Conservation (phyloP, 148 eudicot genomes). For the Vaccinium vitisidaea region DNA sequence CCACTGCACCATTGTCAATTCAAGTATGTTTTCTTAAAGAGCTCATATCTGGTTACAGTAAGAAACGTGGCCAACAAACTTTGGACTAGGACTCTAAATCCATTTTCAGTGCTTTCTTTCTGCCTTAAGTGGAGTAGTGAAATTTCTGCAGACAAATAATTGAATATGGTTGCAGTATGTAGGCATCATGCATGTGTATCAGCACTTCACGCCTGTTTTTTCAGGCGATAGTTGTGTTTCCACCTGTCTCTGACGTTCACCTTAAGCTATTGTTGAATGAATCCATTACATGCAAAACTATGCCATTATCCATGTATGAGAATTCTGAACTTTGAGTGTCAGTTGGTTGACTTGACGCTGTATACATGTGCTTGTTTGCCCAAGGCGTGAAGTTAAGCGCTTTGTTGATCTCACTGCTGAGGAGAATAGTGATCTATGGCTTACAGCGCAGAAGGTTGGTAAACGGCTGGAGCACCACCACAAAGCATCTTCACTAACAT, state of each 20-base stretch:
- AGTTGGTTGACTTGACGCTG: conserved; percentile 56
- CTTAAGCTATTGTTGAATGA: not conserved
- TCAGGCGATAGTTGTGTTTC: not conserved
- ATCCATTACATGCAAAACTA: not conserved
- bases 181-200: not conserved
- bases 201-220: not conserved
- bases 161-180: not conserved
- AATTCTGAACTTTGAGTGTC: conserved; percentile 4
- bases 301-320: not conserved
- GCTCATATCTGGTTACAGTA: not conserved
- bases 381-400: conserved; percentile 91
- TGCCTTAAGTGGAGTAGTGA: not conserved
- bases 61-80: not conserved
- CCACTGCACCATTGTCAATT: not conserved
- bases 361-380: conserved; percentile 90
- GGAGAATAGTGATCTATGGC: conserved; percentile 84
- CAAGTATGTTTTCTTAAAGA: not conserved
- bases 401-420: conserved; percentile 78
- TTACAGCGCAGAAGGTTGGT: conserved; percentile 77
- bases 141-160: not conserved
- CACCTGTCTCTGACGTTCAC: not conserved
- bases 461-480: conserved; percentile 69
- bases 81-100: not conserved
- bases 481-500: conserved; percentile 83
- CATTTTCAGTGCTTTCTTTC: not conserved